Evolutionary conservation across 2,329 filamentous ascomycete genomes (phyloP).

Genomic region (Colletotrichum sidae): DNA sequence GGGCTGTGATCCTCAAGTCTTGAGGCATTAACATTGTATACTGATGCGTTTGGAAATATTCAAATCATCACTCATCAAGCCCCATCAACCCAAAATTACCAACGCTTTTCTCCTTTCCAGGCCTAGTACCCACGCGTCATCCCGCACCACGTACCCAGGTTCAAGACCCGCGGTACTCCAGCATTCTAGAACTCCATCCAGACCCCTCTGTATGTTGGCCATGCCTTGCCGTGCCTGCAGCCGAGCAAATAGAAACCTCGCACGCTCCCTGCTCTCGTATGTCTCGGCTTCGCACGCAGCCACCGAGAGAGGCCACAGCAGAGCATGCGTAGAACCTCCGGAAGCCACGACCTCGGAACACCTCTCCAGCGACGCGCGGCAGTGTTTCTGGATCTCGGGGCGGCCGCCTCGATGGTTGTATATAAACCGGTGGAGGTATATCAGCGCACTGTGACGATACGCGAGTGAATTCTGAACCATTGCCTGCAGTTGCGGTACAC

Average conservation of each 20-base stretch:
- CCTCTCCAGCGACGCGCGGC: background rate
- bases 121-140: too few species aligned
- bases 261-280: background rate
- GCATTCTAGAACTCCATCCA: too few species aligned
- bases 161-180: too few species aligned
- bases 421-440: background rate
- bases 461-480: constrained; percentile 1
- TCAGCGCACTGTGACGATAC: constrained; percentile 5
- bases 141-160: too few species aligned
- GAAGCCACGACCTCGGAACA: background rate
- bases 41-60: too few species aligned
- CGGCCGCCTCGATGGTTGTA: background rate
- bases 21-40: too few species aligned
- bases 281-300: background rate
- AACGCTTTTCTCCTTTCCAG: too few species aligned
- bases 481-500: background rate
- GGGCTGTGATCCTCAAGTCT: too few species aligned
- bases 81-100: too few species aligned
- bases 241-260: background rate
- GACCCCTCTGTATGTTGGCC: background rate
- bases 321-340: background rate
- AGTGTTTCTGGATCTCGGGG: background rate
- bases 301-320: constrained; percentile 1
- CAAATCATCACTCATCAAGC: too few species aligned
- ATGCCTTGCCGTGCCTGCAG: background rate